These are phyloP conservation scores for Gossypium turneri DNA, from an alignment of 345 rosid species.

Conservation along the genomic window DNA sequence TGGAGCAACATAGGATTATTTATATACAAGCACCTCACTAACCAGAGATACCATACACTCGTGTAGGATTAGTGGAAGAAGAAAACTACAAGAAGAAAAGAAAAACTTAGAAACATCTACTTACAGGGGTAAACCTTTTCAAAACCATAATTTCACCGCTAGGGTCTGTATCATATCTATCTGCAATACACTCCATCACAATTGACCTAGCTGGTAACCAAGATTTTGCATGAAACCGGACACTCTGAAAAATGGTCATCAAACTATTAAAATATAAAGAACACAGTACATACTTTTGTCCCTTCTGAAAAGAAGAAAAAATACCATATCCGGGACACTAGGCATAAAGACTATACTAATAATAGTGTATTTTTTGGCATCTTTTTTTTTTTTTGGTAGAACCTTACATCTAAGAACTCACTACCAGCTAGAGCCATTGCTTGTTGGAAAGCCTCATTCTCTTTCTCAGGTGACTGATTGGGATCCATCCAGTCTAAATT, in stretches of 20 bases:
- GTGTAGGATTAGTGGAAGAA: not conserved
- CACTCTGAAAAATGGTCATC: constrained; percentile 42
- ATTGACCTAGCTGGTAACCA: constrained; percentile 92
- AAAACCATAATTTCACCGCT: constrained; percentile 87
- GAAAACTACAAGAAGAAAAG: not conserved
- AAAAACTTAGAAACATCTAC: constrained; percentile 18
- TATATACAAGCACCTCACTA: not conserved
- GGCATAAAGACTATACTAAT: not conserved
- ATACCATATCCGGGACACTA: too few species aligned
- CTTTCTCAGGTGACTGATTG: constrained; percentile 82
- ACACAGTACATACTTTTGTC: not conserved
- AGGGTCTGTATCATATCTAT: constrained; percentile 56
- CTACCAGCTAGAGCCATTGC: constrained; percentile 81
- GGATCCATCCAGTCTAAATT: constrained; percentile 92
- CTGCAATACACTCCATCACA: constrained; percentile 65
- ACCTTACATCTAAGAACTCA: constrained; percentile 76
- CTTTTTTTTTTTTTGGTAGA: constrained; percentile 1
- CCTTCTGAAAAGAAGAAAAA: not conserved
- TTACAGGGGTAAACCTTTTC: constrained; percentile 69
- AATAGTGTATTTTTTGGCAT: not conserved
- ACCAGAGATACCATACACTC: not conserved
- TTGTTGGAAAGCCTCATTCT: constrained; percentile 72
- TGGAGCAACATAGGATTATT: not conserved
- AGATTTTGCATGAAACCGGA: constrained; percentile 64
- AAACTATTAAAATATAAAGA: not conserved